A percentile compares a stretch with the other conserved stretches of the same genome.
These are phyloP conservation scores for Phaeomoniella chlamydospora DNA, from an alignment of 2,329 filamentous ascomycete genomes.

Conservation along the genomic window DNA sequence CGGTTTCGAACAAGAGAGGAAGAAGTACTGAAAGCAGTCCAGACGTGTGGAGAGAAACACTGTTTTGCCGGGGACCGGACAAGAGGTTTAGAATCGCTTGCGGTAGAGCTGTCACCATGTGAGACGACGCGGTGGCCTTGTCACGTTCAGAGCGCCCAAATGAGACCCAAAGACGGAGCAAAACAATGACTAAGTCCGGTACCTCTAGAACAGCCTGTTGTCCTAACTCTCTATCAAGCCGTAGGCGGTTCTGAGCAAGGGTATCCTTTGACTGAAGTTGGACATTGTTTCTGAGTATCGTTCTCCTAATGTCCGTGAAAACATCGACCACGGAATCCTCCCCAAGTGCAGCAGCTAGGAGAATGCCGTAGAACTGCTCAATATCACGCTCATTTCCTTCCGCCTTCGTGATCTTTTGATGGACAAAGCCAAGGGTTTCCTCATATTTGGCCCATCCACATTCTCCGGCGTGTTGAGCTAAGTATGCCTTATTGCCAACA, in stretches of 20 bases:
- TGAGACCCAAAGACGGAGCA: constrained; percentile 7
- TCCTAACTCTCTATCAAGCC: neutral
- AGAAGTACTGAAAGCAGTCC: constrained; percentile 56
- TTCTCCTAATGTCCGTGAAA: constrained; percentile 33
- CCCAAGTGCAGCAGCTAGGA: constrained; percentile 67
- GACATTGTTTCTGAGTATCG: constrained; percentile 5
- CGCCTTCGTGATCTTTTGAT: constrained; percentile 33
- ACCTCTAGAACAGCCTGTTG: constrained; percentile 7
- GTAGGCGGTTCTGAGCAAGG: neutral
- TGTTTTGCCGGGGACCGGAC: constrained; percentile 51
- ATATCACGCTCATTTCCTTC: constrained; percentile 31
- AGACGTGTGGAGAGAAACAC: constrained; percentile 56
- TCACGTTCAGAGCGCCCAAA: neutral
- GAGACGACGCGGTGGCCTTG: neutral
- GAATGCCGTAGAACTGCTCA: constrained; percentile 70
- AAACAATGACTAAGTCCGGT: constrained; percentile 11
- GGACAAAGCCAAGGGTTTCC: constrained; percentile 53
- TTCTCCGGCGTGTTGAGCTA: constrained; percentile 58
- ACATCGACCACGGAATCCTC: constrained; percentile 60
- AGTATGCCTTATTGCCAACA: constrained; percentile 77
- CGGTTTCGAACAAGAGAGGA: constrained; percentile 43
- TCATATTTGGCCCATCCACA: constrained; percentile 70
- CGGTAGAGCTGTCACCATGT: constrained; percentile 29
- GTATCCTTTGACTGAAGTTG: neutral
- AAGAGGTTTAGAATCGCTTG: constrained; percentile 46